Evolutionary conservation across 2,329 filamentous ascomycete genomes (phyloP).

Genomic region (Fusarium stilboides): DNA sequence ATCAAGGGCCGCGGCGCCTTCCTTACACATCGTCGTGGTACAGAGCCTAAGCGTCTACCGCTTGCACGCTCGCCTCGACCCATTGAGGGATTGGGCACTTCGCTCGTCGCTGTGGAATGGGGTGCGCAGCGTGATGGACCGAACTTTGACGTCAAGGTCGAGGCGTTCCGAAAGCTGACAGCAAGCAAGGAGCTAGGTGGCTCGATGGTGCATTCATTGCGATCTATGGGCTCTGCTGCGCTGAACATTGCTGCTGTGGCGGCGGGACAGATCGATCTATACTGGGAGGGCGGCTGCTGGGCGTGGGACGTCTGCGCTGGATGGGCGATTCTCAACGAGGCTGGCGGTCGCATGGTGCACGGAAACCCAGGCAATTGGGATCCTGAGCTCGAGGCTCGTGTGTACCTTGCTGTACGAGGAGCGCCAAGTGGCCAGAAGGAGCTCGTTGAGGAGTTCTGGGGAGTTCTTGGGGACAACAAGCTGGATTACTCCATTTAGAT

Average conservation of each 20-base stretch:
- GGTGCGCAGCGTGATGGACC: conserved; percentile 76
- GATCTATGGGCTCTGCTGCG: conserved; percentile 80
- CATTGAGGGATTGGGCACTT: conserved; percentile 71
- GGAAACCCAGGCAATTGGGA: conserved; percentile 82
- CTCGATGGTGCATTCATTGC: conserved; percentile 81
- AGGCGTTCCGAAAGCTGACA: conserved; percentile 75
- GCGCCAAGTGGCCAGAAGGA: conserved; percentile 73
- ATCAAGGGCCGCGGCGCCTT: conserved; percentile 78
- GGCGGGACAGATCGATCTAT: conserved; percentile 78
- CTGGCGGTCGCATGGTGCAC: conserved; percentile 79
- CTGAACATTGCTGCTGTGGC: conserved; percentile 82
- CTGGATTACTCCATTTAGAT: conserved; percentile 63
- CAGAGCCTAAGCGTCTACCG: conserved; percentile 57
- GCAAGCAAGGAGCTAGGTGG: conserved; percentile 74
- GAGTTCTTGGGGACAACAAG: conserved; percentile 67
- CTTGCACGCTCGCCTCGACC: conserved; percentile 66
- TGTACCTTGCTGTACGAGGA: conserved; percentile 75
- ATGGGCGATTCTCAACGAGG: conserved; percentile 82
- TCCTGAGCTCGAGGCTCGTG: conserved; percentile 70
- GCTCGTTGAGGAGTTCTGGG: conserved; percentile 76
- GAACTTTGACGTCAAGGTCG: conserved; percentile 79
- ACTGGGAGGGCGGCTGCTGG: conserved; percentile 89
- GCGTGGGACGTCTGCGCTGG: conserved; percentile 89
- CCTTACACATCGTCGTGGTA: conserved; percentile 63
- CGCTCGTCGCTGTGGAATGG: conserved; percentile 82